Conservation (phyloP, 768 basidiomycete genomes). For the Hericium coralloides region DNA sequence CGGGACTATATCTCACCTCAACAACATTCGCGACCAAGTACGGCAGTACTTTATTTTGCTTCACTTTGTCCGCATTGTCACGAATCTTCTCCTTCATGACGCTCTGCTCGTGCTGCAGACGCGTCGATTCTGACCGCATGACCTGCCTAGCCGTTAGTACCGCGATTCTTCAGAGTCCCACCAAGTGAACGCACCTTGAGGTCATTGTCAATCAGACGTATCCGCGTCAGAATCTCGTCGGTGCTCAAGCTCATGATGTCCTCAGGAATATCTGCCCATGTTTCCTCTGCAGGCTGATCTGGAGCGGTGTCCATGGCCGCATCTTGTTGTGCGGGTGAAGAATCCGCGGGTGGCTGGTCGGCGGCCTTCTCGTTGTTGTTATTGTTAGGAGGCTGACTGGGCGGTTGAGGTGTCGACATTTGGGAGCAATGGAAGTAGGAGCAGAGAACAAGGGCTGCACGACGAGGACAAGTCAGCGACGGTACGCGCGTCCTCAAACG, state of each 20-base stretch:
- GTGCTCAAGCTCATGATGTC: slow-evolving; percentile 71
- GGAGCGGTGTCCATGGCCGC: slow-evolving; percentile 66
- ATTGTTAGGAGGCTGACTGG: slow-evolving; percentile 24
- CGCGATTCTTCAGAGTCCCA: not conserved
- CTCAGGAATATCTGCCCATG: slow-evolving; percentile 86
- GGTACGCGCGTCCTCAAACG: slow-evolving; percentile 12
- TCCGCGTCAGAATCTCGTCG: slow-evolving; percentile 85
- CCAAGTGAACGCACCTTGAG: slow-evolving; percentile 55
- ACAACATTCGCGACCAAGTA: slow-evolving; percentile 98
- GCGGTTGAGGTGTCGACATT: slow-evolving; percentile 3
- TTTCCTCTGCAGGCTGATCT: slow-evolving; percentile 65
- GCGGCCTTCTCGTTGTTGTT: slow-evolving; percentile 29
- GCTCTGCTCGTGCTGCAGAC: slow-evolving; percentile 88
- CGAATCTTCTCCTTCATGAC: slow-evolving; percentile 99
- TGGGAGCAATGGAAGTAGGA: slow-evolving; percentile 8
- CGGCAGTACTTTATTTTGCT: slow-evolving; percentile 98
- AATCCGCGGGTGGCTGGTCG: slow-evolving; percentile 24
- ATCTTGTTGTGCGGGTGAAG: slow-evolving; percentile 21
- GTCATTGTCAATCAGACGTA: slow-evolving; percentile 93
- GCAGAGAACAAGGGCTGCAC: not conserved
- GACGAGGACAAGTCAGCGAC: not conserved
- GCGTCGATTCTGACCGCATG: slow-evolving; percentile 90
- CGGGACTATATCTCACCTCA: slow-evolving; percentile 51
- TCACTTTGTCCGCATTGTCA: slow-evolving; percentile 96
- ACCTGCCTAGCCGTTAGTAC: slow-evolving; percentile 44